These are phyloP conservation scores for Gremmenia infestans DNA, from an alignment of 2,329 filamentous ascomycete species.

Conservation along the genomic window DNA sequence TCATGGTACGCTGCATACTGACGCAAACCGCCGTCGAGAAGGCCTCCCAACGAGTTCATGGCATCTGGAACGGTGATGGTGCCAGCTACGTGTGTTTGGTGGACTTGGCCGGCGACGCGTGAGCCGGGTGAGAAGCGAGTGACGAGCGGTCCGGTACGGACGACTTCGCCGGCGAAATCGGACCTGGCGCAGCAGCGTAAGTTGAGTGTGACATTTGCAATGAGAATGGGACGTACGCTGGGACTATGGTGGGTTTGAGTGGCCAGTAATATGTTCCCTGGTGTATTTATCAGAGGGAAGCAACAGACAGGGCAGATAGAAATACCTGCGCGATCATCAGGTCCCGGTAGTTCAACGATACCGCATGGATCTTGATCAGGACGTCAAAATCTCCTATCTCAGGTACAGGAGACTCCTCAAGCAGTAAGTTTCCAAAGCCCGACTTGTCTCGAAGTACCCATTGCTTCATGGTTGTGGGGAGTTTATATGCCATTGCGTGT, in stretches of 20 bases:
- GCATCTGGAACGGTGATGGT: neutral
- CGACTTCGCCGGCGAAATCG: constrained; percentile 1
- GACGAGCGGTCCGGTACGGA: neutral
- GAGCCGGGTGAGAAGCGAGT: neutral
- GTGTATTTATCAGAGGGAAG: no score
- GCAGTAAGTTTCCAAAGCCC: no score
- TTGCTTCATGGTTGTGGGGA: no score
- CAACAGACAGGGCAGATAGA: neutral
- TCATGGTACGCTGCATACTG: constrained; percentile 39
- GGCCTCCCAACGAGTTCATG: neutral
- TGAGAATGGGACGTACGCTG: neutral
- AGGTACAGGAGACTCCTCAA: neutral
- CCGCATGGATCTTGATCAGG: neutral
- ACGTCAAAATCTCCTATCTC: neutral
- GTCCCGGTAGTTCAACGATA: neutral
- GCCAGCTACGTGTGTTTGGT: constrained; percentile 1
- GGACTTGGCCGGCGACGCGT: neutral
- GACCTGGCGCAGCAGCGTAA: neutral
- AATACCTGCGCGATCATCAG: neutral
- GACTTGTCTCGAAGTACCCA: no score
- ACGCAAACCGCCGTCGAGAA: constrained; percentile 32
- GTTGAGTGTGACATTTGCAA: neutral
- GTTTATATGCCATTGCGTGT: no score
- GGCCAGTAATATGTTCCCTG: neutral
- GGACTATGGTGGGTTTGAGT: neutral